phyloP scores from a whole-genome alignment of 345 rosid species.

The Sisymbrium altissimum region DNA sequence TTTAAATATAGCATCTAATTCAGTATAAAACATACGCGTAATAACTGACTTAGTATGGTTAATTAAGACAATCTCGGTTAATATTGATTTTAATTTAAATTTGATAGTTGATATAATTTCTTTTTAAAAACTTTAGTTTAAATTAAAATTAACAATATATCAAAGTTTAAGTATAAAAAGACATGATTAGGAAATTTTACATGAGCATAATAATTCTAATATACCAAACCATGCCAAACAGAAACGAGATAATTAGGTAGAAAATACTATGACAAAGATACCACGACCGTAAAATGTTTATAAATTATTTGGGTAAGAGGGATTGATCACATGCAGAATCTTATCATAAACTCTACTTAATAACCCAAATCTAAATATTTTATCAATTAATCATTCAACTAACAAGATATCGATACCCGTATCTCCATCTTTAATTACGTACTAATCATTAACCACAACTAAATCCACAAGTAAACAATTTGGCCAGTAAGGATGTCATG shows the following conservation, averaged over 20 bases:
- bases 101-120: no score
- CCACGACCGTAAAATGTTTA: background rate
- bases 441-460: conserved; percentile 22
- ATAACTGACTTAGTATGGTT: no score
- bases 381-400: conserved; percentile 23
- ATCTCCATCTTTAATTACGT: conserved; percentile 28
- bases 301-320: background rate
- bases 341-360: conserved; percentile 19
- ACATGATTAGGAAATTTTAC: no score
- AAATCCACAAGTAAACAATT: conserved; percentile 17
- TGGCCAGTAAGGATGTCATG: background rate
- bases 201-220: background rate
- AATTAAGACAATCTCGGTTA: no score
- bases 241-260: background rate
- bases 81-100: no score
- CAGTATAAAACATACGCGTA: no score
- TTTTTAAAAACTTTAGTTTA: no score
- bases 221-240: background rate
- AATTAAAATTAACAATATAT: no score
- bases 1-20: no score
- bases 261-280: conserved; percentile 13
- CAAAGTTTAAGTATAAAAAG: no score
- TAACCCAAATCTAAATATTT: conserved; percentile 27
- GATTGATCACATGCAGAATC: conserved; percentile 30
- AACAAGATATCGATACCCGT: conserved; percentile 25